These are phyloP conservation scores for Pseudogymnoascus destructans DNA, from an alignment of 2,329 filamentous ascomycete genomes.

Conservation along the genomic window DNA sequence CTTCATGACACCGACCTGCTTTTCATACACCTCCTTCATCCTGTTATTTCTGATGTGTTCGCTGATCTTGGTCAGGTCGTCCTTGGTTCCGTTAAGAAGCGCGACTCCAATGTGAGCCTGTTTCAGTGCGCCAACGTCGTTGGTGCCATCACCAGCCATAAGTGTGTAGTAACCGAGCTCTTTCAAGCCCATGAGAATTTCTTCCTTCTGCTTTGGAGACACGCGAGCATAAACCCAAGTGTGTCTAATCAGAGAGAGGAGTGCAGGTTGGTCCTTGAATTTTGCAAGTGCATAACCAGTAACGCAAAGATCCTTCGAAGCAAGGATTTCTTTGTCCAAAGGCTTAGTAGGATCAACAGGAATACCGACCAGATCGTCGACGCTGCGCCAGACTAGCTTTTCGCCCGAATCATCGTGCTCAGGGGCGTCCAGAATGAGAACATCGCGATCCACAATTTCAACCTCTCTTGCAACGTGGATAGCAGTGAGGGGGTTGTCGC, in stretches of 20 bases:
- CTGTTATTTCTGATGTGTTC: conserved; percentile 89
- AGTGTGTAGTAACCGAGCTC: conserved; percentile 95
- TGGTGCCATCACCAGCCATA: conserved; percentile 97
- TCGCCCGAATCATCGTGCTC: conserved; percentile 74
- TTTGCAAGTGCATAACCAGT: conserved; percentile 88
- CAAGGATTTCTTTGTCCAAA: conserved; percentile 68
- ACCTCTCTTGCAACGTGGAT: conserved; percentile 92
- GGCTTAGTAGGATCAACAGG: conserved; percentile 72
- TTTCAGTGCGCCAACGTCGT: conserved; percentile 94
- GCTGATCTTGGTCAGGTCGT: conserved; percentile 81
- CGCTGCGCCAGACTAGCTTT: conserved; percentile 83
- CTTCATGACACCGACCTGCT: conserved; percentile 82
- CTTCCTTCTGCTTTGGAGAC: conserved; percentile 97
- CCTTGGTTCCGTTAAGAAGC: conserved; percentile 82
- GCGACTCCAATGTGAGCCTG: conserved; percentile 96
- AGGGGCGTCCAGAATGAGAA: conserved; percentile 86
- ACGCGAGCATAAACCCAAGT: conserved; percentile 98
- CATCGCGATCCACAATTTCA: conserved; percentile 92
- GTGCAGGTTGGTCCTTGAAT: conserved; percentile 68
- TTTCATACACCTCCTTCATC: conserved; percentile 98
- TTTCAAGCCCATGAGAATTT: conserved; percentile 91
- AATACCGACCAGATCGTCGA: conserved; percentile 80
- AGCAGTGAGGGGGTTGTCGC: conserved; percentile 92
- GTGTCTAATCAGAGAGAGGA: conserved; percentile 67
- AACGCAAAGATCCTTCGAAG: conserved; percentile 82